Percentiles rank a stretch among this genome's conserved stretches.
Conservation (phyloP, 164 flowering plant genomes). For the Vitis labrusca region DNA sequence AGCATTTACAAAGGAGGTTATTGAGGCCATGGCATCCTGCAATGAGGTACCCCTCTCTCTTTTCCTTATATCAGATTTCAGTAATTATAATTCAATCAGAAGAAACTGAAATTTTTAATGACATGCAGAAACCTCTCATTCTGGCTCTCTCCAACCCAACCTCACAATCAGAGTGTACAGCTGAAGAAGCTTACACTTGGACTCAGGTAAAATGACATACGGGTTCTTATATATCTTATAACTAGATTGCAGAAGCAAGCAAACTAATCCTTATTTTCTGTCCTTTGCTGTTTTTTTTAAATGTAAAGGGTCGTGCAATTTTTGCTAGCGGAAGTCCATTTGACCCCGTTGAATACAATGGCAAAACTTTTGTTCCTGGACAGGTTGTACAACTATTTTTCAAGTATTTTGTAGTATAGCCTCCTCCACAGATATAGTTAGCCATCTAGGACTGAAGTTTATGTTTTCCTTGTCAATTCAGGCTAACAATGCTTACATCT, state of each 20-base stretch:
- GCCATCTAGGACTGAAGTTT: not conserved
- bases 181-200: conserved; percentile 94
- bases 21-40: conserved; percentile 80
- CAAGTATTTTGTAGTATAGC: not conserved
- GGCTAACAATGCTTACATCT: conserved; percentile 95
- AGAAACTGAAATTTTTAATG: conserved; percentile 3
- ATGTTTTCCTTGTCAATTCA: conserved; percentile 23
- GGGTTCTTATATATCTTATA: not conserved
- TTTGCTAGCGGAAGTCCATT: conserved; percentile 98
- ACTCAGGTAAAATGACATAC: conserved; percentile 47
- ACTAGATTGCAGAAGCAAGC: not conserved
- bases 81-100: not conserved
- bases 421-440: not conserved
- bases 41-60: conserved; percentile 52
- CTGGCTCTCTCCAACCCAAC: conserved; percentile 95
- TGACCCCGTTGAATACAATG: conserved; percentile 80
- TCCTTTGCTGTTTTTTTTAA: conserved; percentile 1
- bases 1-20: conserved; percentile 79
- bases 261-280: not conserved
- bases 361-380: conserved; percentile 66
- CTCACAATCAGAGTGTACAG: conserved; percentile 92
- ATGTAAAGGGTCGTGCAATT: conserved; percentile 78
- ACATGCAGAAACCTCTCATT: conserved; percentile 80
- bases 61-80: not conserved
- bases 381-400: conserved; percentile 49